These are phyloP conservation scores for Chlamydomonas eustigma DNA, from an alignment of 139 green algal species.

Conservation along the genomic window DNA sequence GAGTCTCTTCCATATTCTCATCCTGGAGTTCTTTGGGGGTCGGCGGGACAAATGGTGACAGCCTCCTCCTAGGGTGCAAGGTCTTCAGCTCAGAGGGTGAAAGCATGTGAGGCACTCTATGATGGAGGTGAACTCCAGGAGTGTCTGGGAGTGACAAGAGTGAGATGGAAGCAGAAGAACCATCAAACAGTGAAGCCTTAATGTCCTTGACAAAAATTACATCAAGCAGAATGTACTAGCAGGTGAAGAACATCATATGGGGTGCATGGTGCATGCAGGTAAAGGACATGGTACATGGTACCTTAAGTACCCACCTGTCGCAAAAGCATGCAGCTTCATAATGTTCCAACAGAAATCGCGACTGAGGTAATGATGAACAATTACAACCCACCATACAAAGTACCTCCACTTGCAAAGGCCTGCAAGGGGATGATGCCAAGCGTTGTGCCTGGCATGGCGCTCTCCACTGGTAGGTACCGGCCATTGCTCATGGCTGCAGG, in stretches of 20 bases:
- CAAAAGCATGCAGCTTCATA: too few species aligned
- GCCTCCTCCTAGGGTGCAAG: conserved; percentile 65
- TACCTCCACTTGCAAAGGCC: conserved; percentile 70
- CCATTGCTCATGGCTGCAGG: conserved; percentile 34
- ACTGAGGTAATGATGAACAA: background rate
- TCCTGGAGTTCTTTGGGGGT: conserved; percentile 31
- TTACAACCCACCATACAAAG: conserved; percentile 54
- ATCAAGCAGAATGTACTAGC: too few species aligned
- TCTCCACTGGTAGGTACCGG: conserved; percentile 71
- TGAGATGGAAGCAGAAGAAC: background rate
- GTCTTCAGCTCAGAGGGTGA: conserved; percentile 64
- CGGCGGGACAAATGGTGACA: conserved; percentile 56
- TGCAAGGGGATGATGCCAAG: conserved; percentile 81
- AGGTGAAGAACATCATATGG: too few species aligned
- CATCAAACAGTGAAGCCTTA: too few species aligned
- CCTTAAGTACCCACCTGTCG: too few species aligned
- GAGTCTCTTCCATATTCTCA: background rate
- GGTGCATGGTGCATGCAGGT: too few species aligned
- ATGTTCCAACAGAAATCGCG: too few species aligned
- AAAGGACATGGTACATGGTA: too few species aligned
- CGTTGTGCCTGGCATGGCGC: conserved; percentile 92
- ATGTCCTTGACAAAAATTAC: too few species aligned
- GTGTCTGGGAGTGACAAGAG: conserved; percentile 66
- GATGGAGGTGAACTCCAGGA: conserved; percentile 89
- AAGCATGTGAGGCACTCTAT: conserved; percentile 86